These are phyloP conservation scores for Escallonia herrerae DNA, from an alignment of 129 eudicot genomes.

Conservation along the genomic window DNA sequence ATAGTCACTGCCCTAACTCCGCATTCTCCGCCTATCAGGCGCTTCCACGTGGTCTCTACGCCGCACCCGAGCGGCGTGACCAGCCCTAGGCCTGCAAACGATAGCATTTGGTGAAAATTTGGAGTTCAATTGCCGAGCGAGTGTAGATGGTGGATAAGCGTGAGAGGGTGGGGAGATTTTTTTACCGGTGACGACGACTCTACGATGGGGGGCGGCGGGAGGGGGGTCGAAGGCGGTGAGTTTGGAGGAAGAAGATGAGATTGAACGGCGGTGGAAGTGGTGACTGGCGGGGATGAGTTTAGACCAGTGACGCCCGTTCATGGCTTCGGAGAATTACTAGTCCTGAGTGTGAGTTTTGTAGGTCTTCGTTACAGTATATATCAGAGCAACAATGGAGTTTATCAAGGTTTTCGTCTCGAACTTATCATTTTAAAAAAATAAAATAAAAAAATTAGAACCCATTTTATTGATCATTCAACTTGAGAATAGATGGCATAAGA, in stretches of 20 bases:
- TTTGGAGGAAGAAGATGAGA: conserved; percentile 23
- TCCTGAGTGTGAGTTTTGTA: neutral
- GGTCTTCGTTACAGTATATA: no score
- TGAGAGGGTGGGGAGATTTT: neutral
- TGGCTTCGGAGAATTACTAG: conserved; percentile 5
- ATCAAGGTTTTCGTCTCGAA: neutral
- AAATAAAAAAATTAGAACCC: no score
- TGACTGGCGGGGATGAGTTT: conserved; percentile 7
- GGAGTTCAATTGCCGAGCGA: neutral
- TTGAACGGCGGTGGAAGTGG: conserved; percentile 1
- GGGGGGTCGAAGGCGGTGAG: conserved; percentile 38
- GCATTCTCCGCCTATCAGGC: conserved; percentile 65
- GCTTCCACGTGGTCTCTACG: conserved; percentile 86
- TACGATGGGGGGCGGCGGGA: conserved; percentile 41
- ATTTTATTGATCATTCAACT: no score
- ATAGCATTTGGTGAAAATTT: neutral
- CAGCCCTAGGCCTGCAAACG: conserved; percentile 78
- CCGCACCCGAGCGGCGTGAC: conserved; percentile 98
- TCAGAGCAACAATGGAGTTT: neutral
- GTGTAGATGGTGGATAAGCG: neutral
- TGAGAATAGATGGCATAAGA: no score
- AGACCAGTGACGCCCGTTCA: conserved; percentile 27
- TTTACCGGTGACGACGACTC: conserved; percentile 93
- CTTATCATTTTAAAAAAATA: no score
- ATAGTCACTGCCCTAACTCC: conserved; percentile 59